A percentile compares a stretch with the other conserved stretches of the same genome.
Evolutionary conservation across 306 rosid genomes (phyloP).

Genomic region (Trichosanthes cucumerina): DNA sequence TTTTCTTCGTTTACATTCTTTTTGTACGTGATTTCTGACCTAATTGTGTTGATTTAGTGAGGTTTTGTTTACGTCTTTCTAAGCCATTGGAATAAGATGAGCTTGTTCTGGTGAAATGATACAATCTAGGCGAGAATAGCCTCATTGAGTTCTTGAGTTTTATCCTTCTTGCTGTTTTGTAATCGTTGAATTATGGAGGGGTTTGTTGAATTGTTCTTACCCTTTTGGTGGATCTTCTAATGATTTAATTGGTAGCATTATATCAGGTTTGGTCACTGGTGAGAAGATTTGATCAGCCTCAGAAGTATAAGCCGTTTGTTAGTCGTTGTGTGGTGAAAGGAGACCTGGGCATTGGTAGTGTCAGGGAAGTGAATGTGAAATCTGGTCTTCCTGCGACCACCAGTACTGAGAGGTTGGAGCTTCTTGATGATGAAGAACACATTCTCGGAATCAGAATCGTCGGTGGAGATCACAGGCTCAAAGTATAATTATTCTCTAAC

Average conservation of each 20-base stretch:
- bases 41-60: neutral
- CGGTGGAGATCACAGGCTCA: constrained; percentile 86
- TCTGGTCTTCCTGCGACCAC: constrained; percentile 97
- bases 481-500: constrained; percentile 29
- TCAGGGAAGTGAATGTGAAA: constrained; percentile 88
- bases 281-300: constrained; percentile 90
- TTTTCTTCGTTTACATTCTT: neutral
- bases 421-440: constrained; percentile 78
- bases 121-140: neutral
- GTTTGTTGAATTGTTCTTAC: neutral
- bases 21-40: neutral
- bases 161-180: neutral
- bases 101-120: neutral
- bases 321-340: constrained; percentile 75
- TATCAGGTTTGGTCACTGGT: constrained; percentile 95
- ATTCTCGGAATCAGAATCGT: constrained; percentile 70
- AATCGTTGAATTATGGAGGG: neutral
- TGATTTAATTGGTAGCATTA: constrained; percentile 15
- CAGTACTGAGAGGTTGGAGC: constrained; percentile 85
- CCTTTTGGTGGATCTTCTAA: constrained; percentile 1
- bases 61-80: neutral
- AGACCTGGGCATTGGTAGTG: constrained; percentile 79
- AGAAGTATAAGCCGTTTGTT: constrained; percentile 81
- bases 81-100: neutral
- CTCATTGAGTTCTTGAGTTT: neutral